A percentile compares a stretch with the other conserved stretches of the same genome.
Evolutionary conservation across 108 stramenopile genomes (phyloP).

Genomic region (Fistulifera solaris): DNA sequence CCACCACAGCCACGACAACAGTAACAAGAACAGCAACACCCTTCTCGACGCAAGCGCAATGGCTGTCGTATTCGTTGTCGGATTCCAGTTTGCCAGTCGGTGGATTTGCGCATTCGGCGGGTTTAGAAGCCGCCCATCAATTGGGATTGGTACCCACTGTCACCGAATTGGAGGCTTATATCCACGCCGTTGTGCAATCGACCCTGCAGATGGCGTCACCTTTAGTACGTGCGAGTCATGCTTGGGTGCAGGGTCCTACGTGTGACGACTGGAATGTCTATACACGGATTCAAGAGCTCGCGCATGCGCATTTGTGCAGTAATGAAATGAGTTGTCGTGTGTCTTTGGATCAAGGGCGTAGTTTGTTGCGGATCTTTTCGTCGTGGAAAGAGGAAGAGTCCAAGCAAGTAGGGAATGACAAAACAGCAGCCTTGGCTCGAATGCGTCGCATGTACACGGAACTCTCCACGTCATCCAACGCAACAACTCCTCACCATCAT

Average conservation of each 20-base stretch:
- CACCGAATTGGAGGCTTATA: constrained; percentile 17
- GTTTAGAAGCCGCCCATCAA: constrained; percentile 72
- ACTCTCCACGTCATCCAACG: too few species aligned
- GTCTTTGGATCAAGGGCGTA: constrained; percentile 70
- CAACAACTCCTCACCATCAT: constrained; percentile 18
- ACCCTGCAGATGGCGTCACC: constrained; percentile 44
- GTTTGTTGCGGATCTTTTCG: constrained; percentile 52
- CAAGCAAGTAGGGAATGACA: constrained; percentile 3
- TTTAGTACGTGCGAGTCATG: constrained; percentile 44
- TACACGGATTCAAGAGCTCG: too few species aligned
- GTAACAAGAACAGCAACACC: background rate
- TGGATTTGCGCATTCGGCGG: constrained; percentile 79
- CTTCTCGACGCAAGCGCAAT: constrained; percentile 4
- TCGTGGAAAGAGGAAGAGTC: constrained; percentile 30
- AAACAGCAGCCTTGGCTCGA: background rate
- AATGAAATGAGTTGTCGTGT: constrained; percentile 65
- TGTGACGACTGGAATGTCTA: constrained; percentile 25
- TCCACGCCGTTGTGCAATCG: constrained; percentile 57
- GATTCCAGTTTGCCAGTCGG: constrained; percentile 77
- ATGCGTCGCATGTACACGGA: background rate
- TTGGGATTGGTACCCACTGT: constrained; percentile 37
- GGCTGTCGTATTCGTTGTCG: constrained; percentile 42
- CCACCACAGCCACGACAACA: background rate
- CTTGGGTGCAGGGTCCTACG: constrained; percentile 20
- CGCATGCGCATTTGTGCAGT: constrained; percentile 36